Base-by-base conservation (phyloP, 2,329 filamentous ascomycete genomes). In the Cryphonectria japonica region DNA sequence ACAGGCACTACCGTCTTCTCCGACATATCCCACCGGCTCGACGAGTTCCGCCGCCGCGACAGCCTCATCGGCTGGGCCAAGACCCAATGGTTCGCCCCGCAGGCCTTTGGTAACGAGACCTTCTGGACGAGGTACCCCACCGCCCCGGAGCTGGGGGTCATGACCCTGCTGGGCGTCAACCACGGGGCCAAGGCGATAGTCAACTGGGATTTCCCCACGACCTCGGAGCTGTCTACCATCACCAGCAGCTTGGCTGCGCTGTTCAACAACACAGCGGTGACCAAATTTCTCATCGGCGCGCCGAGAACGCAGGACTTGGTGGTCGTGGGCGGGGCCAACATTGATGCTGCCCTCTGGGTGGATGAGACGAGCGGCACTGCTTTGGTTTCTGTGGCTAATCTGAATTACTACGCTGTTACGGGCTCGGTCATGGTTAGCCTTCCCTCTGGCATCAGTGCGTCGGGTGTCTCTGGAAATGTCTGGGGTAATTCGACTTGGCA, bases 131-230 rank as follows among this genome's bases (percentile, higher is more conserved):
- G 84, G 5, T 81, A 82, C 67, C 85, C 85, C 5, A 86, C 82
- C 2, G 75, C 76, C 0, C 78, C 74, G 0, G 86, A 87, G 74
- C 82, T 83, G 67, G 79, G 80, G 43, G 83, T 80, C 2, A 86
- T 86, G 84, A 82, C 79, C 63, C 77, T 85, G 71, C 73, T 87
- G 16, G 79, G 79, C 62, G 74, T 87, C 63, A 86, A 86, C 72
- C 84, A 86, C 73, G 81, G 82, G 62, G 85, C 83, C 0, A 87
- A 84, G 74, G 85, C 82, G 0, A 79, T 87, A 54, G 82, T 85
- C 43, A 81, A 79, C 74, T 87, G 86, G 86, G 76, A 79, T 22
- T 87, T 82, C 72, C 85, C 85, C 0, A 82, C 82, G 5, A 78
- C 73, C 16, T 59, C 71, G 1, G 80, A 79, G 46, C 75, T 83